phyloP scores from a whole-genome alignment of 78 protist species.

The slime mould (Dictyostelium discoideum) region DNA sequence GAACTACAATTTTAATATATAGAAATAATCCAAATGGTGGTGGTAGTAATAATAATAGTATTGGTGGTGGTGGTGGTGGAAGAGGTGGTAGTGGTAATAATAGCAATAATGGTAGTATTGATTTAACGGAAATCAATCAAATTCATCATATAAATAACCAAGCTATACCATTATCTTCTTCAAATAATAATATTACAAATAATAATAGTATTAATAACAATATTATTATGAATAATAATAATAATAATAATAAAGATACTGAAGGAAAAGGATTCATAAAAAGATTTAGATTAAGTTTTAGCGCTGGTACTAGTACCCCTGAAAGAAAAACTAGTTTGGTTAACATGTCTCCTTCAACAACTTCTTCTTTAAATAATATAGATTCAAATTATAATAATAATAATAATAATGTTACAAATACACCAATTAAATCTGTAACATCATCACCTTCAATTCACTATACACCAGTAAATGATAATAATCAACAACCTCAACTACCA shows the following conservation, averaged over 20 bases:
- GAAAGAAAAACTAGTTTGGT: slow-evolving; percentile 1
- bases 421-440: slow-evolving; percentile 1
- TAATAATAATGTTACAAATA: background rate
- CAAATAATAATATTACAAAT: background rate
- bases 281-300: slow-evolving; percentile 33
- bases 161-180: background rate
- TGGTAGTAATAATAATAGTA: too few species aligned
- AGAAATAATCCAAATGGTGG: background rate
- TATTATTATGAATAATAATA: too few species aligned
- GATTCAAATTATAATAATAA: background rate
- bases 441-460: slow-evolving; percentile 15
- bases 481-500: background rate
- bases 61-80: too few species aligned
- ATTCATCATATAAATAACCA: background rate
- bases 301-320: background rate
- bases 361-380: background rate
- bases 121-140: background rate
- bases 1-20: slow-evolving; percentile 15
- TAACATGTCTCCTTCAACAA: background rate
- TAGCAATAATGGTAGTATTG: background rate
- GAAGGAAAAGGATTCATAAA: slow-evolving; percentile 13
- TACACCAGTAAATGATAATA: background rate
- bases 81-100: background rate
- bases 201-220: too few species aligned
- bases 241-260: background rate